A percentile compares a stretch with the other conserved stretches of the same genome.
phyloP scores from a whole-genome alignment of 129 eudicot species.

The Chrysanthemum lavandulifolium region DNA sequence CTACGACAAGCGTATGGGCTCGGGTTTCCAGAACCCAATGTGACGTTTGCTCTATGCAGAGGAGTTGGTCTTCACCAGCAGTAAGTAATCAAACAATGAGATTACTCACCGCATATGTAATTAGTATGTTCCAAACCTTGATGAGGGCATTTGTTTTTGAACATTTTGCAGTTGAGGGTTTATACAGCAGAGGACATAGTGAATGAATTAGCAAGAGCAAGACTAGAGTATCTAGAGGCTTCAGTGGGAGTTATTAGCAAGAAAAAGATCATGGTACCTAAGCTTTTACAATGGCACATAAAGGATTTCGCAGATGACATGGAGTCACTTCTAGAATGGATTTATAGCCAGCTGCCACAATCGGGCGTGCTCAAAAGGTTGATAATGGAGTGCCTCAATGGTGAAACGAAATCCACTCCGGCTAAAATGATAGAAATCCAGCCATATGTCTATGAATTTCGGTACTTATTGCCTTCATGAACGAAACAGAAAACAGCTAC shows the following conservation, averaged over 20 bases:
- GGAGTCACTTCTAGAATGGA: constrained; percentile 94
- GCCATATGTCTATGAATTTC: constrained; percentile 79
- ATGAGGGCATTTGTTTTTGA: not conserved
- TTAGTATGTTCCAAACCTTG: not conserved
- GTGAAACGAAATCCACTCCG: constrained; percentile 52
- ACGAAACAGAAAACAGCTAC: constrained; percentile 1
- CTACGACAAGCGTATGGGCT: constrained; percentile 84
- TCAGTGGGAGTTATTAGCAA: constrained; percentile 74
- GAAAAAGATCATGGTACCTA: constrained; percentile 81
- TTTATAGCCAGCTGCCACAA: constrained; percentile 82
- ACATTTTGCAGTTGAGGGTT: constrained; percentile 56
- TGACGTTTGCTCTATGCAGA: constrained; percentile 83
- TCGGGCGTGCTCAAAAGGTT: constrained; percentile 50
- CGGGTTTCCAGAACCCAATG: constrained; percentile 93
- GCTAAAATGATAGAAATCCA: constrained; percentile 64
- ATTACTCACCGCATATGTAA: not conserved
- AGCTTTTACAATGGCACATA: constrained; percentile 93
- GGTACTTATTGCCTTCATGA: constrained; percentile 68
- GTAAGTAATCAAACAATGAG: constrained; percentile 21
- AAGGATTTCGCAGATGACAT: constrained; percentile 95
- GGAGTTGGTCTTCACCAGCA: constrained; percentile 98
- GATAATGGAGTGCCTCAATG: constrained; percentile 83
- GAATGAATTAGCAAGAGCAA: constrained; percentile 79
- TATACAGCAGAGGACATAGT: constrained; percentile 74
- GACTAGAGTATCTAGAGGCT: constrained; percentile 86